Conservation (phyloP, 2,329 filamentous ascomycete species). For the Cladophialophora yegresii region DNA sequence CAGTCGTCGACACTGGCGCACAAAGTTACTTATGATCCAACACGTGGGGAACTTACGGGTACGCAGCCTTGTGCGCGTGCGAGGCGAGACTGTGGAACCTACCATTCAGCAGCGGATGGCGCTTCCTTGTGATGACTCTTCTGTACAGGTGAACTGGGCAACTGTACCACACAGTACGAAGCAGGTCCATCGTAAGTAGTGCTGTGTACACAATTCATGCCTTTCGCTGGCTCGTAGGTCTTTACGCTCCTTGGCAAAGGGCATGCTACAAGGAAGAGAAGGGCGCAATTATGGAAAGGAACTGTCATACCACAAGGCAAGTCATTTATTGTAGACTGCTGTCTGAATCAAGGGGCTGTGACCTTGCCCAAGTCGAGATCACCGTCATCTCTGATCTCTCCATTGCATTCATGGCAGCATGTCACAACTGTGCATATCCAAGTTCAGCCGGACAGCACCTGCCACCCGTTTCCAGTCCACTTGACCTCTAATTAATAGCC, state of each 20-base stretch:
- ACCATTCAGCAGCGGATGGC: not conserved
- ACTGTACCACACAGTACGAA: not conserved
- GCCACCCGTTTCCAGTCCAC: not conserved
- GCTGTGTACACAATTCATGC: not conserved
- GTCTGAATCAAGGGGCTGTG: not conserved
- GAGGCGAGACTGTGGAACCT: not conserved
- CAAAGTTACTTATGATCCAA: not conserved
- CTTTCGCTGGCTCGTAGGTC: too few relatives aligned
- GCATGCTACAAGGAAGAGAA: not conserved
- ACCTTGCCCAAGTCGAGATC: not conserved
- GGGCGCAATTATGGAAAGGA: not conserved
- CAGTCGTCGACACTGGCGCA: not conserved
- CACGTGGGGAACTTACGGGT: constrained; percentile 1
- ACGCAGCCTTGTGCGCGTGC: not conserved
- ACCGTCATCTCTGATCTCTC: not conserved
- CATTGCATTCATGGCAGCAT: not conserved
- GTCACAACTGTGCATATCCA: constrained; percentile 5
- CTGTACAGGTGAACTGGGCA: too few relatives aligned
- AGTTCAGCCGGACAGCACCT: not conserved
- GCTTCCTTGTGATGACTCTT: too few relatives aligned
- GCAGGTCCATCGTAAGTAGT: not conserved
- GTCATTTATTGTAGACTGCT: not conserved
- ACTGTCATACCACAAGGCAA: not conserved
- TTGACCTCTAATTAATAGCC: constrained; percentile 12
- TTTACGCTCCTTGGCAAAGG: not conserved